These are phyloP conservation scores for Sclerospora graminicola DNA, from an alignment of 352 stramenopile genomes.

Conservation along the genomic window DNA sequence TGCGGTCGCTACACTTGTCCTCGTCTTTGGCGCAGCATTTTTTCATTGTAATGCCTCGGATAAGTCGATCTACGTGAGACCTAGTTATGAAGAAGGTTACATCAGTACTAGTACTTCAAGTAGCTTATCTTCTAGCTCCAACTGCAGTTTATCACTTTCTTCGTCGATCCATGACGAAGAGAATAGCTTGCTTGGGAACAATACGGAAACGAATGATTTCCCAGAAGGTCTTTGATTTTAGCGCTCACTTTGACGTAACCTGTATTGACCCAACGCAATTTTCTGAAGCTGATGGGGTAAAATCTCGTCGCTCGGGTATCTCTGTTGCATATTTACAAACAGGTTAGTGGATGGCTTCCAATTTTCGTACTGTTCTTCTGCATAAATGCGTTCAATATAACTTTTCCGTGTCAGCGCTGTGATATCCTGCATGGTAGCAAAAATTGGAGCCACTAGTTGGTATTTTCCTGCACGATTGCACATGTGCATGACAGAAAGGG, in stretches of 20 bases:
- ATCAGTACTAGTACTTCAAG: slow-evolving; percentile 19
- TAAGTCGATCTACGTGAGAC: slow-evolving; percentile 48
- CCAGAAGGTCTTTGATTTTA: too few relatives aligned
- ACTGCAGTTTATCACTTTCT: slow-evolving; percentile 22
- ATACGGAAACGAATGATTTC: background rate
- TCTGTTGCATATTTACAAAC: slow-evolving; percentile 69
- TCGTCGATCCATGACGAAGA: slow-evolving; percentile 35
- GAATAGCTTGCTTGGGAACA: slow-evolving; percentile 38
- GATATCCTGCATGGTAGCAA: slow-evolving; percentile 51
- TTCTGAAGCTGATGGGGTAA: slow-evolving; percentile 34
- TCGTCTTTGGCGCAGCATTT: slow-evolving; percentile 57
- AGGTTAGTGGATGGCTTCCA: slow-evolving; percentile 54
- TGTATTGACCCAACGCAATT: slow-evolving; percentile 58
- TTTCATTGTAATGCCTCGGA: slow-evolving; percentile 76
- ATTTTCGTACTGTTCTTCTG: slow-evolving; percentile 48
- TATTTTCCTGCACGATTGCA: slow-evolving; percentile 51
- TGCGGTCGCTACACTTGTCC: slow-evolving; percentile 54
- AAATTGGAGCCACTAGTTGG: slow-evolving; percentile 48
- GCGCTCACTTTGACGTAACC: slow-evolving; percentile 20
- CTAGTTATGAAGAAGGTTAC: slow-evolving; percentile 12
- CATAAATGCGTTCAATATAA: slow-evolving; percentile 70
- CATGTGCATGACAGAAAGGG: slow-evolving; percentile 54
- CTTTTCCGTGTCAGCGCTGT: slow-evolving; percentile 33
- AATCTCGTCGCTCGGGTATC: slow-evolving; percentile 40
- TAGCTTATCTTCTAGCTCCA: slow-evolving; percentile 19